Conservation (phyloP, 2,329 filamentous ascomycete species). For the Cadophora malorum region DNA sequence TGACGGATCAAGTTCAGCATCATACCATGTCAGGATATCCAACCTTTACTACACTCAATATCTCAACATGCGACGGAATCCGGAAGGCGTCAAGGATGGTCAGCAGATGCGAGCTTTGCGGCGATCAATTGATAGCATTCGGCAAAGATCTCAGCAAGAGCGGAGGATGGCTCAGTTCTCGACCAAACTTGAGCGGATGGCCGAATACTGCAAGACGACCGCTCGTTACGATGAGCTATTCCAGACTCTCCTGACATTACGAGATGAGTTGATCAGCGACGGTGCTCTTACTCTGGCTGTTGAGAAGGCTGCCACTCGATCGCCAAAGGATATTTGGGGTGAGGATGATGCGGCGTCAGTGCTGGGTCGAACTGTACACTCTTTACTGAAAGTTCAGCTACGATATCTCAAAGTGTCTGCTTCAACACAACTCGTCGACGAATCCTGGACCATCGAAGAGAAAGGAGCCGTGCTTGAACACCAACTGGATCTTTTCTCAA, state of each 20-base stretch:
- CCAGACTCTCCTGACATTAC: slow-evolving; percentile 64
- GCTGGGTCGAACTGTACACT: slow-evolving; percentile 64
- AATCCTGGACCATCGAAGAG: slow-evolving; percentile 54
- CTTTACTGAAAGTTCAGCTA: slow-evolving; percentile 64
- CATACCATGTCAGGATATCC: slow-evolving; percentile 70
- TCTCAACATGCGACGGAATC: slow-evolving; percentile 55
- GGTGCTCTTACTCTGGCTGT: slow-evolving; percentile 63
- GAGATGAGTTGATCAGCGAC: slow-evolving; percentile 64
- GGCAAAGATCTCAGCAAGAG: slow-evolving; percentile 59
- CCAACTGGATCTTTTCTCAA: slow-evolving; percentile 55
- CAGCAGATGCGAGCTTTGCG: slow-evolving; percentile 63
- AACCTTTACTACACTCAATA: slow-evolving; percentile 74
- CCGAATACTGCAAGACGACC: slow-evolving; percentile 61
- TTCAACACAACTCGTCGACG: slow-evolving; percentile 46
- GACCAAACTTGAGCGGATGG: slow-evolving; percentile 71
- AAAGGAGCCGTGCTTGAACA: slow-evolving; percentile 65
- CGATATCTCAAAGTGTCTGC: slow-evolving; percentile 64
- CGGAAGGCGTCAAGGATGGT: slow-evolving; percentile 50
- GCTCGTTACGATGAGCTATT: slow-evolving; percentile 63
- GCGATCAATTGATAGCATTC: slow-evolving; percentile 68
- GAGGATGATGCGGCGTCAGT: slow-evolving; percentile 55
- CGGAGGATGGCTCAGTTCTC: slow-evolving; percentile 65
- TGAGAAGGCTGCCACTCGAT: slow-evolving; percentile 53
- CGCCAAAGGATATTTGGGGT: slow-evolving; percentile 62
- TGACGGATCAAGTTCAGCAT: slow-evolving; percentile 45